These are phyloP conservation scores for Lachnum nothofagi DNA, from an alignment of 2,329 filamentous ascomycete species.

Conservation along the genomic window DNA sequence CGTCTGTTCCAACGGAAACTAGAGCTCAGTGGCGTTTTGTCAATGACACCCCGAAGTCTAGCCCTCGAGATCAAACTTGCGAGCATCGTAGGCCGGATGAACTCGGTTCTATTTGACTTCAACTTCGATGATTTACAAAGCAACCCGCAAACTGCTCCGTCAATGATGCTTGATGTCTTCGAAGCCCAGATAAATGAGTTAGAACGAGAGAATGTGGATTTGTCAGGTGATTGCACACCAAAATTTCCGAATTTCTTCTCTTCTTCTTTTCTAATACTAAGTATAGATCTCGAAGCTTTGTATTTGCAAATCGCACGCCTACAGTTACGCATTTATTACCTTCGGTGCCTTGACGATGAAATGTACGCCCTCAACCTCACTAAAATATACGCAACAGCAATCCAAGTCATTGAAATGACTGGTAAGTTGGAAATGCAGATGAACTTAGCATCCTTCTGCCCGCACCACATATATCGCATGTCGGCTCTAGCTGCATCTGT, in stretches of 20 bases:
- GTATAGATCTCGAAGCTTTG: constrained; percentile 7
- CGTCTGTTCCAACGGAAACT: constrained; percentile 10
- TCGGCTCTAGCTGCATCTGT: constrained; percentile 9
- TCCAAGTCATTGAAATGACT: constrained; percentile 5
- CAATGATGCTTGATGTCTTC: constrained; percentile 14
- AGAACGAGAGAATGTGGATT: neutral
- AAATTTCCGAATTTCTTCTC: neutral
- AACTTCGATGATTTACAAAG: constrained; percentile 10
- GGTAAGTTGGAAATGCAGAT: constrained; percentile 5
- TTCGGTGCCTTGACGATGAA: constrained; percentile 8
- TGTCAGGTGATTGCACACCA: constrained; percentile 1
- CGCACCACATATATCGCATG: constrained; percentile 13
- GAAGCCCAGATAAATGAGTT: constrained; percentile 12
- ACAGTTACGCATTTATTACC: constrained; percentile 12
- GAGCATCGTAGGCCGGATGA: constrained; percentile 8
- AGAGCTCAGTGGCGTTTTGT: constrained; percentile 5
- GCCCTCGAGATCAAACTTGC: constrained; percentile 9
- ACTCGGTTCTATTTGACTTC: constrained; percentile 11
- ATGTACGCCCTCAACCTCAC: constrained; percentile 8
- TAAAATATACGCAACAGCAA: constrained; percentile 12
- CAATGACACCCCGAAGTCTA: constrained; percentile 5
- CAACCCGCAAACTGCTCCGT: constrained; percentile 9
- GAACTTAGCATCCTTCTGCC: constrained; percentile 8
- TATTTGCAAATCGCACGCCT: constrained; percentile 10
- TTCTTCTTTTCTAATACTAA: neutral